Conservation (phyloP, 208 protist species). For the Crithidia fasciculata region DNA sequence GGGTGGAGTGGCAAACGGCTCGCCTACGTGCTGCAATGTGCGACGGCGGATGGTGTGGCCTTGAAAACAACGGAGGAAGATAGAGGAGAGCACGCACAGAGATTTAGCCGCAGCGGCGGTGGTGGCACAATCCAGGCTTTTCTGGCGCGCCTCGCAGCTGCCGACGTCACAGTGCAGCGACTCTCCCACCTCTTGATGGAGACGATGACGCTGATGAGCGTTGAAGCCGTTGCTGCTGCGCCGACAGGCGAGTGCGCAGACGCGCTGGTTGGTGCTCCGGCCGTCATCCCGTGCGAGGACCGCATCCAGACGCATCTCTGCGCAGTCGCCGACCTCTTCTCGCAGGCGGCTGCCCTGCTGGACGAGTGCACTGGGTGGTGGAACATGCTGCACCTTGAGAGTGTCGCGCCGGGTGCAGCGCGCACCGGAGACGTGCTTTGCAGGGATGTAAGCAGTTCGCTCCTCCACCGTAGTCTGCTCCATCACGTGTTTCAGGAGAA, state of each 20-base stretch:
- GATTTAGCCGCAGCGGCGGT: background rate
- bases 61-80: background rate
- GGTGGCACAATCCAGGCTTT: background rate
- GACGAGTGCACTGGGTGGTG: constrained; percentile 25
- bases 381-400: constrained; percentile 24
- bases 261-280: no score
- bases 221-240: background rate
- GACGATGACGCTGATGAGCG: background rate
- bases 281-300: no score
- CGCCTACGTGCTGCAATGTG: constrained; percentile 16
- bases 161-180: constrained; percentile 7
- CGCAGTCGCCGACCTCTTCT: background rate
- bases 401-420: background rate
- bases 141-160: constrained; percentile 21
- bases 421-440: no score
- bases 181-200: background rate
- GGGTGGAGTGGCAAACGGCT: constrained; percentile 1
- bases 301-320: background rate
- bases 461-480: background rate
- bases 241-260: background rate
- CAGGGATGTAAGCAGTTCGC: no score
- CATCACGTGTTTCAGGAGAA: constrained; percentile 6
- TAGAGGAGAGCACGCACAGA: no score
- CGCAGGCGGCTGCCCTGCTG: constrained; percentile 5
- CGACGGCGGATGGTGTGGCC: background rate